phyloP scores from a whole-genome alignment of 139 green algal genomes.

The Picochlorum sp. region DNA sequence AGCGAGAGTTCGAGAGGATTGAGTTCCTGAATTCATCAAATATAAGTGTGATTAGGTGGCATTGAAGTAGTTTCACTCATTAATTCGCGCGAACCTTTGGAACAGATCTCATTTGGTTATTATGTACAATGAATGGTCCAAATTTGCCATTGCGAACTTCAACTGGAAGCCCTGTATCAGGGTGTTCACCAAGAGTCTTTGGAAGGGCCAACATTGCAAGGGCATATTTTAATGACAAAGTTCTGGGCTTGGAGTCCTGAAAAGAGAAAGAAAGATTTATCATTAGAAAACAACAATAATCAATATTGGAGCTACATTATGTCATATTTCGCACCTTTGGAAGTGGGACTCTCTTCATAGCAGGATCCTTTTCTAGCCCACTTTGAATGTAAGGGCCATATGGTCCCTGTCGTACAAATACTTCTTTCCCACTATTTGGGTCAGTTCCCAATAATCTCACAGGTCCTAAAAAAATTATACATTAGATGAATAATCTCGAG shows the following conservation, averaged over 20 bases:
- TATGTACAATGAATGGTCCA: constrained; percentile 13
- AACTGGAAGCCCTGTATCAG: constrained; percentile 5
- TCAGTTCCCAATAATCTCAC: constrained; percentile 1
- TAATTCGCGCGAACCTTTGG: too few species aligned
- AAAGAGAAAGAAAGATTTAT: too few species aligned
- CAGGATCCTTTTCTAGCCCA: constrained; percentile 9
- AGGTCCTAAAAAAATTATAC: too few species aligned
- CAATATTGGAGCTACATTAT: too few species aligned
- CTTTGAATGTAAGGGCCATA: constrained; percentile 63
- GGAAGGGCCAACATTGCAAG: constrained; percentile 43
- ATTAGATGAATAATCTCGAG: too few species aligned
- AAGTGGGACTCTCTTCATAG: constrained; percentile 5
- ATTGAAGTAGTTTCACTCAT: too few species aligned
- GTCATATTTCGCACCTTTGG: background rate
- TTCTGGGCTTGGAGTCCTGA: background rate
- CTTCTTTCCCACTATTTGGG: background rate
- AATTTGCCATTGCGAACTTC: constrained; percentile 15
- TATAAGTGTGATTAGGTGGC: background rate
- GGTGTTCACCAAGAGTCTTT: constrained; percentile 39
- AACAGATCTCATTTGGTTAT: constrained; percentile 1
- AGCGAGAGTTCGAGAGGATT: constrained; percentile 4
- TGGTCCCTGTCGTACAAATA: constrained; percentile 44
- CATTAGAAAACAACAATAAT: too few species aligned
- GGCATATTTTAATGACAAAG: constrained; percentile 27
- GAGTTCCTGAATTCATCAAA: too few species aligned